Percentiles rank a stretch among this genome's conserved stretches.
Evolutionary conservation across 2,329 filamentous ascomycete genomes (phyloP).

Genomic region (Colletotrichum sp.): DNA sequence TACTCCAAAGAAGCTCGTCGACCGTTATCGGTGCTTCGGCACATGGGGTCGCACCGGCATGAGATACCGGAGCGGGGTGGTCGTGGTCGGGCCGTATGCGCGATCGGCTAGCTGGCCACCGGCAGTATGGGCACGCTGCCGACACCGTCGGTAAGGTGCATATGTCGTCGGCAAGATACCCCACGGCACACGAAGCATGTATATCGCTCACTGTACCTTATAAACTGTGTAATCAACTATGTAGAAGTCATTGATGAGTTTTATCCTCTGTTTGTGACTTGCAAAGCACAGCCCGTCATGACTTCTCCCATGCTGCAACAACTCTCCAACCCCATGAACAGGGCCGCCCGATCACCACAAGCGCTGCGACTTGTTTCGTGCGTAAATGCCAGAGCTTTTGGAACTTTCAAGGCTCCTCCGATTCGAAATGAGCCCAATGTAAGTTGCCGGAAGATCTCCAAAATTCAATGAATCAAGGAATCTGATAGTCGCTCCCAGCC

Average conservation of each 20-base stretch:
- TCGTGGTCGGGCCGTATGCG: background rate
- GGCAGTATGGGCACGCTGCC: background rate
- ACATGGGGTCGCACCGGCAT: background rate
- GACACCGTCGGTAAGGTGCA: background rate
- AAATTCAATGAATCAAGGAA: constrained; percentile 36
- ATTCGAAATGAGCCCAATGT: constrained; percentile 95
- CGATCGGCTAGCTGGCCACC: background rate
- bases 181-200: accelerated
- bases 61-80: background rate
- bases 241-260: accelerated
- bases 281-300: background rate
- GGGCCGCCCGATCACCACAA: background rate
- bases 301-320: background rate
- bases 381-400: constrained; percentile 48
- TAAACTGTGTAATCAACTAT: background rate
- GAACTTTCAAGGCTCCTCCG: constrained; percentile 85
- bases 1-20: background rate
- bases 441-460: constrained; percentile 41
- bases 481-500: background rate
- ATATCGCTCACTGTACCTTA: background rate
- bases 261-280: background rate
- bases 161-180: accelerated
- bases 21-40: background rate
- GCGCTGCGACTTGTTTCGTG: background rate
- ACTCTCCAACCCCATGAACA: background rate